Conservation (phyloP, 805 yeast genomes). For the Metschnikowia rubicola region DNA sequence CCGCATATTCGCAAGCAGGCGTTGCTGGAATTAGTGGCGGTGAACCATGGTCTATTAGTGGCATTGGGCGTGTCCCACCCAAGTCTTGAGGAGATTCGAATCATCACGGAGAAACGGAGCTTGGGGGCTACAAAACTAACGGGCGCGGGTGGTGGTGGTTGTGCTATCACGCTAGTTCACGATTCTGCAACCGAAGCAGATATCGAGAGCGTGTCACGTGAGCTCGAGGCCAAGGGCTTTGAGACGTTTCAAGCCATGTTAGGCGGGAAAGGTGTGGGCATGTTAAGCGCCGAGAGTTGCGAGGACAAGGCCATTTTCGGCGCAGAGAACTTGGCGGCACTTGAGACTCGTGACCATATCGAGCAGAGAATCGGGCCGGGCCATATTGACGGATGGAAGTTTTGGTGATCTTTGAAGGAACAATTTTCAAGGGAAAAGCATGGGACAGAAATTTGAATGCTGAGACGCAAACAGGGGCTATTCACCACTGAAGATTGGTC, state of each 20-base stretch:
- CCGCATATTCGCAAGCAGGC: conserved; percentile 46
- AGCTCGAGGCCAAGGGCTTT: conserved; percentile 49
- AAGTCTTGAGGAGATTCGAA: conserved; percentile 70
- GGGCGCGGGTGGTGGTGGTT: conserved; percentile 99
- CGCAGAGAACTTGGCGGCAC: conserved; percentile 34
- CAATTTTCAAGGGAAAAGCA: too few relatives aligned
- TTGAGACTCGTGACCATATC: conserved; percentile 44
- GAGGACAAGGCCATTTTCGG: conserved; percentile 20
- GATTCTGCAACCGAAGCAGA: conserved; percentile 37
- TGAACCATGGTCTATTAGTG: conserved; percentile 85
- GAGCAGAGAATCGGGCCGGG: conserved; percentile 47
- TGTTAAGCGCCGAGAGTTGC: conserved; percentile 21
- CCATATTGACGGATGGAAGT: conserved; percentile 48
- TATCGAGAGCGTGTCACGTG: conserved; percentile 33
- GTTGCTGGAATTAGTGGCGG: conserved; percentile 60
- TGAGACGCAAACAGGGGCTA: too few relatives aligned
- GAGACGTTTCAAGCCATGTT: conserved; percentile 75
- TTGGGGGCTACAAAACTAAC: conserved; percentile 91
- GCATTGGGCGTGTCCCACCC: conserved; percentile 93
- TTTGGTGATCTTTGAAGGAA: conserved; percentile 46
- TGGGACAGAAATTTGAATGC: too few relatives aligned
- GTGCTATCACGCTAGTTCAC: conserved; percentile 82
- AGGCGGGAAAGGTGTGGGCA: conserved; percentile 90
- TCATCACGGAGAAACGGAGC: conserved; percentile 55
- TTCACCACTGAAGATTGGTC: too few relatives aligned